Conservation (phyloP, 306 rosid genomes). For the Chamaecrista fasciculata region DNA sequence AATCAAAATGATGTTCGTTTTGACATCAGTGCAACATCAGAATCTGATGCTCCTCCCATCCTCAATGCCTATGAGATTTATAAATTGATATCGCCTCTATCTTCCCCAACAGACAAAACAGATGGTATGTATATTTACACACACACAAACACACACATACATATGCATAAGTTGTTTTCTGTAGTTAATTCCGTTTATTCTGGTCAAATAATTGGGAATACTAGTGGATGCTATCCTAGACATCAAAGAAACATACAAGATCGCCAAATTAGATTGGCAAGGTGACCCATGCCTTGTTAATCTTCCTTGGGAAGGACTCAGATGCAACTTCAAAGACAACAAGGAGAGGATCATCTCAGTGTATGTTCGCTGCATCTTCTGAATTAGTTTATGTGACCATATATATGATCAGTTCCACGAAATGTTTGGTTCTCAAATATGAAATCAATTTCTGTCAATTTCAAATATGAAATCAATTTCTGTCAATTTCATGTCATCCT, state of each 20-base stretch:
- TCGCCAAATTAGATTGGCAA: too few relatives aligned
- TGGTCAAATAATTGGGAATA: background rate
- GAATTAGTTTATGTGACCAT: too few relatives aligned
- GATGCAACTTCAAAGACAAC: background rate
- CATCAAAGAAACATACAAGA: conserved; percentile 8
- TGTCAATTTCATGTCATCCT: too few relatives aligned
- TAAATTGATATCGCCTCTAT: background rate
- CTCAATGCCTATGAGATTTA: conserved; percentile 11
- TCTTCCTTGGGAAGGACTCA: background rate
- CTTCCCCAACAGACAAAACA: background rate
- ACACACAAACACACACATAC: too few relatives aligned
- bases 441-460: too few relatives aligned
- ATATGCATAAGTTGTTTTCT: too few relatives aligned
- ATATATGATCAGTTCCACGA: too few relatives aligned
- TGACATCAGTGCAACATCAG: background rate
- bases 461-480: too few relatives aligned
- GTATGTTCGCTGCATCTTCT: background rate
- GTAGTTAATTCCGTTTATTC: too few relatives aligned
- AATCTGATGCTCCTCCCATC: conserved; percentile 3
- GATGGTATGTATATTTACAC: too few relatives aligned
- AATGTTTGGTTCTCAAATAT: too few relatives aligned
- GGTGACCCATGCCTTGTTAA: background rate
- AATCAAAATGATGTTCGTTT: background rate
- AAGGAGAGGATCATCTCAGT: background rate
- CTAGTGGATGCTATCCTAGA: background rate